phyloP scores from a whole-genome alignment of 176 grass and related monocot genomes.

The Ensete glaucum region DNA sequence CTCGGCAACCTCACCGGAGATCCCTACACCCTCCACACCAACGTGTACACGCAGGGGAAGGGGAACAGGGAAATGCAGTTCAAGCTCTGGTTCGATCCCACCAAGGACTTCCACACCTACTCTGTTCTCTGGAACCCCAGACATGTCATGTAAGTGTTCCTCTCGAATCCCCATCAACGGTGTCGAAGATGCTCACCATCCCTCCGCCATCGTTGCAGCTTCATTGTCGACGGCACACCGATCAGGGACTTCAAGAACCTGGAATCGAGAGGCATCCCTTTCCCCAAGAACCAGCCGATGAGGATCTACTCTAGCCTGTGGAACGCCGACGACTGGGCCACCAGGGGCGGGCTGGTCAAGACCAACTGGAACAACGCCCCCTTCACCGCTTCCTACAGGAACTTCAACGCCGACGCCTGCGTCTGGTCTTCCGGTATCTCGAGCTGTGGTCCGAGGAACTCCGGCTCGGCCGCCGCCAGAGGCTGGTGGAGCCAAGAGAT shows the following conservation, averaged over 20 bases:
- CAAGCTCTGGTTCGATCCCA: constrained; percentile 7
- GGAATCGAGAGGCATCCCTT: neutral
- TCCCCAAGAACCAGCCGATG: neutral
- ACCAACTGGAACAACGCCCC: neutral
- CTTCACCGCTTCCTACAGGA: neutral
- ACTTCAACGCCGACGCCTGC: constrained; percentile 7
- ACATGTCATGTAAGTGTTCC: neutral
- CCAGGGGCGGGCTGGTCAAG: constrained; percentile 10
- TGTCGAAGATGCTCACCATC: neutral
- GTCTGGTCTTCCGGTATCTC: neutral
- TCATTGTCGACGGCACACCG: constrained; percentile 6
- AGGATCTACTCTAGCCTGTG: constrained; percentile 8
- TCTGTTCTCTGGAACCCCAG: constrained; percentile 4
- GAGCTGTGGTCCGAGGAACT: neutral
- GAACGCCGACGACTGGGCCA: constrained; percentile 12
- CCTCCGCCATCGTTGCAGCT: neutral
- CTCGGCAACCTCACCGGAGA: constrained; percentile 1
- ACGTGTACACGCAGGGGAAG: constrained; percentile 5
- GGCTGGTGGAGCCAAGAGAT: constrained; percentile 1
- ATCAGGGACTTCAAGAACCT: constrained; percentile 6
- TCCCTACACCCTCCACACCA: constrained; percentile 6
- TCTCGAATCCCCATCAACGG: neutral
- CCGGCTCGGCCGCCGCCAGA: neutral
- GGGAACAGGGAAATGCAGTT: constrained; percentile 10
- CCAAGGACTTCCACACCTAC: constrained; percentile 1